phyloP scores from a whole-genome alignment of 2,329 filamentous ascomycete species.

The Fusarium sacchari region DNA sequence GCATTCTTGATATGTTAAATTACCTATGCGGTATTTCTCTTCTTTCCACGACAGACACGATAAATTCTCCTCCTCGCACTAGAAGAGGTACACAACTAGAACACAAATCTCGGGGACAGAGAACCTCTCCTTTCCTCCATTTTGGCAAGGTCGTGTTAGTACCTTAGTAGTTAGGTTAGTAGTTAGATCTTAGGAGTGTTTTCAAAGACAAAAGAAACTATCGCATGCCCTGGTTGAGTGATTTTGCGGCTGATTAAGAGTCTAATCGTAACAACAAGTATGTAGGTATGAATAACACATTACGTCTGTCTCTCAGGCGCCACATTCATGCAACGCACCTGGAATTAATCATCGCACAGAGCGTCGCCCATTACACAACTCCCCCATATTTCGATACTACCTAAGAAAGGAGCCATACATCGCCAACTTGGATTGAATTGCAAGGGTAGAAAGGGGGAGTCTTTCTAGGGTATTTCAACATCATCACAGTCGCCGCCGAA shows the following conservation, averaged over 20 bases:
- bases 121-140: not conserved
- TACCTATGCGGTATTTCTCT: not conserved
- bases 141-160: not conserved
- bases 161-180: not conserved
- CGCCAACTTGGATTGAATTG: not conserved
- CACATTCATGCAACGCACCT: not conserved
- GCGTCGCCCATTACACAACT: not conserved
- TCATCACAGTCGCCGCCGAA: conserved; percentile 60
- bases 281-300: not conserved
- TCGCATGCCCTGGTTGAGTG: conserved; percentile 1
- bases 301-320: not conserved
- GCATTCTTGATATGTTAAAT: not conserved
- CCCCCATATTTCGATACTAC: not conserved
- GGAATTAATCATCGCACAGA: conserved; percentile 1
- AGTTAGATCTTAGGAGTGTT: not conserved
- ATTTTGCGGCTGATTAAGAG: not conserved
- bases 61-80: not conserved
- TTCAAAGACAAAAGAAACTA: not conserved
- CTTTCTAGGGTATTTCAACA: conserved; percentile 56
- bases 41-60: not conserved
- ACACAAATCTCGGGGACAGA: not conserved
- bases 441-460: not conserved
- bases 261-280: conserved; percentile 2
- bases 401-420: not conserved
- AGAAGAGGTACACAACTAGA: not conserved